Percentiles rank a stretch among this genome's conserved stretches.
Conservation (phyloP, 352 stramenopile genomes). For the Globisporangium orthogonon region DNA sequence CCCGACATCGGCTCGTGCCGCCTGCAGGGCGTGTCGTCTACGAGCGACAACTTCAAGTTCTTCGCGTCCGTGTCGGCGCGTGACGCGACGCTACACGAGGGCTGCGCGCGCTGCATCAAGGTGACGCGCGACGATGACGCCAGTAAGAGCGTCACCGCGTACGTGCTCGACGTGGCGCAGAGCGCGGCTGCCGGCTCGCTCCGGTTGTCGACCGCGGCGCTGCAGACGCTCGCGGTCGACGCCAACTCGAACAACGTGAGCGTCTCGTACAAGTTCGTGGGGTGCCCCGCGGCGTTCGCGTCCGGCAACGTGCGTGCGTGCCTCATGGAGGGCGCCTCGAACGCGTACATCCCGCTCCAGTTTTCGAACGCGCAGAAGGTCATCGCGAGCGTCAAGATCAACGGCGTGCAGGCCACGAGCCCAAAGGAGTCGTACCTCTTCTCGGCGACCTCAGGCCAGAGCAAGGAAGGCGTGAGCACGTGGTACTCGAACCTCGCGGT, state of each 20-base stretch:
- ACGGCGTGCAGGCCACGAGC: conserved; percentile 37
- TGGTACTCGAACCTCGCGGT: conserved; percentile 69
- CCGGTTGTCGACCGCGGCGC: conserved; percentile 41
- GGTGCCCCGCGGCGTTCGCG: conserved; percentile 48
- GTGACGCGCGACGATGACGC: conserved; percentile 44
- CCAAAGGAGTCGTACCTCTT: conserved; percentile 56
- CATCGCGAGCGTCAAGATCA: conserved; percentile 54
- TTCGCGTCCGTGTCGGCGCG: conserved; percentile 69
- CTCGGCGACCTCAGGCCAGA: conserved; percentile 40
- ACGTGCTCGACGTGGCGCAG: conserved; percentile 65
- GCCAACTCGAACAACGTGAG: conserved; percentile 40
- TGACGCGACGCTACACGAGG: conserved; percentile 44
- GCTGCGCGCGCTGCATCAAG: conserved; percentile 71
- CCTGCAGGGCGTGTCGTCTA: conserved; percentile 47
- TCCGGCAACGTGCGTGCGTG: conserved; percentile 73
- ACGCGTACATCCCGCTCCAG: conserved; percentile 77
- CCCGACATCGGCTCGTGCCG: conserved; percentile 62
- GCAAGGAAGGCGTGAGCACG: conserved; percentile 24
- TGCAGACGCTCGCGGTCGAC: conserved; percentile 37
- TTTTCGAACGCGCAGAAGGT: conserved; percentile 79
- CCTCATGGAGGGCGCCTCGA: conserved; percentile 75
- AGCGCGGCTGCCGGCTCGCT: conserved; percentile 40
- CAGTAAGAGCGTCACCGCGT: conserved; percentile 45
- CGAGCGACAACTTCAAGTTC: conserved; percentile 71
- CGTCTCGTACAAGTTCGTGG: conserved; percentile 55